Evolutionary conservation across 1,139 yeast genomes (phyloP).

Genomic region (Nematodospora anomalae): DNA sequence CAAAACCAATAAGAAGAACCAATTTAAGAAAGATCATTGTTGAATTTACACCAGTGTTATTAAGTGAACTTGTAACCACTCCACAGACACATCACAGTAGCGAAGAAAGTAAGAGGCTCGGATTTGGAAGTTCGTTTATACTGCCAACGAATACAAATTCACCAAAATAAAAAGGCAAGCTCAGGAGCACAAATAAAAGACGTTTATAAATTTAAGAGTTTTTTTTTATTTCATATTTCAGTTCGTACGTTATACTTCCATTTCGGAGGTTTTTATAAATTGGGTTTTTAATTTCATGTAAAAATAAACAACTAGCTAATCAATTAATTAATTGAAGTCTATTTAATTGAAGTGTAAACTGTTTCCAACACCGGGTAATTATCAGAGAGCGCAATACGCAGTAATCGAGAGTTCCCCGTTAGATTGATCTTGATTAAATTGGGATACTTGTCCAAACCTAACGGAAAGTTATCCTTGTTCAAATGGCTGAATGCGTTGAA

Average conservation of each 20-base stretch:
- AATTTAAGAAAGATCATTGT: slow-evolving; percentile 55
- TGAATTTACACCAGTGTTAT: slow-evolving; percentile 41
- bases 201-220: too few relatives aligned
- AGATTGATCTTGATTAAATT: slow-evolving; percentile 9
- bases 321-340: too few relatives aligned
- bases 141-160: neutral
- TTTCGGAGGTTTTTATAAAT: neutral
- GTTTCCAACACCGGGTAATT: slow-evolving; percentile 11
- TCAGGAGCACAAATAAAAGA: too few relatives aligned
- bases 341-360: slow-evolving; percentile 6
- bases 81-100: slow-evolving; percentile 3
- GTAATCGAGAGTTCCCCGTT: slow-evolving; percentile 13
- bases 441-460: slow-evolving; percentile 9
- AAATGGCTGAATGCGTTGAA: slow-evolving; percentile 15
- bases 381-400: slow-evolving; percentile 7
- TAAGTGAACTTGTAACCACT: slow-evolving; percentile 31
- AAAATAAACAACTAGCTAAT: too few relatives aligned
- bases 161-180: neutral
- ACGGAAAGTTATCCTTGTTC: slow-evolving; percentile 14
- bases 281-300: too few relatives aligned
- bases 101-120: neutral
- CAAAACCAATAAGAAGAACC: slow-evolving; percentile 81
- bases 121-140: neutral
- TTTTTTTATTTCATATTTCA: too few relatives aligned
- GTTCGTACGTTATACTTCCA: neutral